Evolutionary conservation across 331 rosid species (phyloP), one percentile per base, ranked within the genome.

Genomic region (Malus hybrid): DNA sequence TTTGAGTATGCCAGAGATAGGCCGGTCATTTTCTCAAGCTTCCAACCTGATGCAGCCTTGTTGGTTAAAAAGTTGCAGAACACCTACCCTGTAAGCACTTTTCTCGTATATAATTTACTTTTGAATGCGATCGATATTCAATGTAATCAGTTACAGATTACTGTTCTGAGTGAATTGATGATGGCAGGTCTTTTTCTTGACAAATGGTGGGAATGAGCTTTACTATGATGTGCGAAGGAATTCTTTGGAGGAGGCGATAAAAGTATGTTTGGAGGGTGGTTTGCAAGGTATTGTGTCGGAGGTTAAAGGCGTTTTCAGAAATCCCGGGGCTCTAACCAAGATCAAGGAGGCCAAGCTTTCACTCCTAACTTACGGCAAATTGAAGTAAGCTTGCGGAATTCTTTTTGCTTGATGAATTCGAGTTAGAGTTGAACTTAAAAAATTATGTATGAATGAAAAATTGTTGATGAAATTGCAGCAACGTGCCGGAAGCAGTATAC

Each of bases 241-340:
- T 79, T 77, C 99, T 8, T 85, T 92, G 77, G 97, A 94, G 65
- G 97, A 92, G 76, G 99, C 97, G 16, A 22, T 87, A 42, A 92
- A 94, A 77, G 79, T 94, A 46, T 85, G 92, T 79, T 65, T 88
- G 83, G 97, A 90, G 80, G 93, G 92, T 75, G 97, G 91, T 34
- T 86, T 94, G 63, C 86, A 90, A 12, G 99, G 99, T 54, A 87
- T 92, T 77, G 97, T 94, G 22, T 92, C 97, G 2, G 97, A 94
- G 74, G 87, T 90, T 29, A 88, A 79, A 52, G 99, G 86, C 12
- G 73, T 94, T 27, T 90, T 92, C 65, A 80, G 91, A 82, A 88
- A 87, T 85, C 99, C 97, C 20, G 88, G 79, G 63, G 90, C 87
- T 2, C 83, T 86, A 7, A 65, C 81, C 67, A 87, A 89, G 81